These are phyloP conservation scores for Thalia dealbata DNA, from an alignment of 176 grass and related monocot species.

Conservation along the genomic window DNA sequence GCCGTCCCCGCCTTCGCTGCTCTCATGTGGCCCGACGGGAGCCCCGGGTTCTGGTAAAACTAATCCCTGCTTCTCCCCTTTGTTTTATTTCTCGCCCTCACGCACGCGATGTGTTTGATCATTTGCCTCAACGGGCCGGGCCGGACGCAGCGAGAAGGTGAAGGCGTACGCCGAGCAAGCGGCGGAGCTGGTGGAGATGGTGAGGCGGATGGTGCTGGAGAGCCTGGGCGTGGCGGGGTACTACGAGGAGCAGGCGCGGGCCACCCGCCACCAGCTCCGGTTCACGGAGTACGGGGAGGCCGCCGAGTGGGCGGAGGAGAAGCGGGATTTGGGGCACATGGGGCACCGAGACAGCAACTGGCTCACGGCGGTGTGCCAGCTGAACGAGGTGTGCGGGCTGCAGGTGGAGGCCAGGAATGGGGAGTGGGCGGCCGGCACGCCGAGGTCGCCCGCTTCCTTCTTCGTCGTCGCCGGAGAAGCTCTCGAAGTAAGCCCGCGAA, in stretches of 20 bases:
- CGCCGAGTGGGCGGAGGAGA: not conserved
- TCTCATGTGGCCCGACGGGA: not conserved
- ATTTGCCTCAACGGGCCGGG: not conserved
- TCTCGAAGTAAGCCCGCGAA: not conserved
- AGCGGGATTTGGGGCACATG: not conserved
- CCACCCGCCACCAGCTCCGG: not conserved
- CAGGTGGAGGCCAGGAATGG: slow-evolving; percentile 1
- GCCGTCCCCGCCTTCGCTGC: not conserved
- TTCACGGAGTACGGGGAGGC: not conserved
- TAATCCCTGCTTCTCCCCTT: not conserved
- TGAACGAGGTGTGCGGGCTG: slow-evolving; percentile 5
- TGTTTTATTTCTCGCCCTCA: not conserved
- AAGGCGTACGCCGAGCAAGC: not conserved
- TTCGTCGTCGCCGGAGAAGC: not conserved
- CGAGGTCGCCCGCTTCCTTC: not conserved
- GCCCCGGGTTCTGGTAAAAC: not conserved
- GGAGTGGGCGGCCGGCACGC: not conserved
- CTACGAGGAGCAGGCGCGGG: not conserved
- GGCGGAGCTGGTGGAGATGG: slow-evolving; percentile 6
- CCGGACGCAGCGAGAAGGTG: not conserved
- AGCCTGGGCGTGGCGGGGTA: slow-evolving; percentile 3
- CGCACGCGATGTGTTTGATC: not conserved
- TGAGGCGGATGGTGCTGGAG: slow-evolving; percentile 10
- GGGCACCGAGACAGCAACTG: not conserved
- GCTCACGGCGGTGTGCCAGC: slow-evolving; percentile 6